Percentiles rank a stretch among this genome's conserved stretches.
Conservation (phyloP, 768 basidiomycete species). For the Sutorius australiensis region DNA sequence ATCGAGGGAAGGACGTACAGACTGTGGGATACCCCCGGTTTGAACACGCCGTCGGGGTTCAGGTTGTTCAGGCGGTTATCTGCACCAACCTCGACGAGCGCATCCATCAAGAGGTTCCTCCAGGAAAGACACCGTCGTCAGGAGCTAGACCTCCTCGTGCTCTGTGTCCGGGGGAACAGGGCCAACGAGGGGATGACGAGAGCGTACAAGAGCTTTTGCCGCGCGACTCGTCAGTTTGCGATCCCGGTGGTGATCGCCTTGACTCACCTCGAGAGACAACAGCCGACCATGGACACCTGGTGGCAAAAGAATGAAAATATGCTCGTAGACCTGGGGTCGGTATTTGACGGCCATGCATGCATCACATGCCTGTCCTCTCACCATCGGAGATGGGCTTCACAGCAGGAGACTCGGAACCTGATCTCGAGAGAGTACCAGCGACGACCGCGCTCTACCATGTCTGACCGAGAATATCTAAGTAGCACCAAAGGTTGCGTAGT, state of each 20-base stretch:
- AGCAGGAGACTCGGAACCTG: conserved; percentile 11
- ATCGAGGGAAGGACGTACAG: conserved; percentile 14
- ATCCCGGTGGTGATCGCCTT: conserved; percentile 38
- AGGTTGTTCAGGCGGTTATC: conserved; percentile 7
- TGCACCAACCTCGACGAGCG: not conserved
- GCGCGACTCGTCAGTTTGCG: conserved; percentile 29
- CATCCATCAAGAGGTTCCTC: conserved; percentile 31
- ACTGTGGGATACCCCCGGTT: conserved; percentile 34
- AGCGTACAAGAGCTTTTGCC: conserved; percentile 25
- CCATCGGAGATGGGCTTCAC: conserved; percentile 18
- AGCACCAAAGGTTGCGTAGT: conserved; percentile 13
- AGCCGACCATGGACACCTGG: conserved; percentile 32
- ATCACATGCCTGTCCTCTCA: conserved; percentile 18
- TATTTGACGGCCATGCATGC: conserved; percentile 30
- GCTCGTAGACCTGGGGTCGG: conserved; percentile 17
- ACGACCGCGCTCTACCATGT: not conserved
- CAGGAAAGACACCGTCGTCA: conserved; percentile 17
- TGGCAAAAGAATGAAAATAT: conserved; percentile 26
- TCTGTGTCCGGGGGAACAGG: conserved; percentile 21
- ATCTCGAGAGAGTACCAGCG: conserved; percentile 8
- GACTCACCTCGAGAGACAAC: conserved; percentile 35
- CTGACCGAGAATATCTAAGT: conserved; percentile 7
- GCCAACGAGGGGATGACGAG: conserved; percentile 8
- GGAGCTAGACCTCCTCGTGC: conserved; percentile 24
- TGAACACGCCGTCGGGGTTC: conserved; percentile 13